These are phyloP conservation scores for Lipomyces mesembrius DNA, from an alignment of 805 yeast species.

Conservation along the genomic window DNA sequence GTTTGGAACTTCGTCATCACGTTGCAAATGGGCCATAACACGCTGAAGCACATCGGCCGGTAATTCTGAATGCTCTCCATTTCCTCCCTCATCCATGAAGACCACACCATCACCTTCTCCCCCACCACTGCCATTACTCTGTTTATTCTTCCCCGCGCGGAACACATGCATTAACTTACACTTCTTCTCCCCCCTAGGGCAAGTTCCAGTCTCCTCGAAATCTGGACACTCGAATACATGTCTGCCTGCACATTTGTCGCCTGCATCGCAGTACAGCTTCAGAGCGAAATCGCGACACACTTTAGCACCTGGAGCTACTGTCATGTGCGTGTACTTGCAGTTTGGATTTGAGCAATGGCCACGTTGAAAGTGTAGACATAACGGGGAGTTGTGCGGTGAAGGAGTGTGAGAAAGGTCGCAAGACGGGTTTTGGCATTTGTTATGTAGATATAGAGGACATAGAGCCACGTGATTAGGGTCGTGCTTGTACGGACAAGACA, in stretches of 20 bases:
- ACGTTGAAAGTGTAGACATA: conserved; percentile 58
- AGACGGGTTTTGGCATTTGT: conserved; percentile 52
- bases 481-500: conserved; percentile 60
- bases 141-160: conserved; percentile 42
- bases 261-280: conserved; percentile 70
- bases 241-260: conserved; percentile 58
- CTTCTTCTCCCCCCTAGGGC: conserved; percentile 54
- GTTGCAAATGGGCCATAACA: conserved; percentile 31
- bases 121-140: conserved; percentile 25
- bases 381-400: conserved; percentile 62
- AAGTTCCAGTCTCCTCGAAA: conserved; percentile 61
- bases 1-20: conserved; percentile 24
- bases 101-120: conserved; percentile 28
- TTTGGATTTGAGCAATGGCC: conserved; percentile 55
- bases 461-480: conserved; percentile 56
- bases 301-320: conserved; percentile 50
- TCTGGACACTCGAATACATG: conserved; percentile 76
- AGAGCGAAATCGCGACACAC: conserved; percentile 71
- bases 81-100: conserved; percentile 35
- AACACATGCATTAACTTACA: conserved; percentile 61
- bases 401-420: conserved; percentile 65
- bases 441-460: conserved; percentile 57
- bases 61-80: conserved; percentile 27
- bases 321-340: conserved; percentile 59
- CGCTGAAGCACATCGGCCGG: conserved; percentile 29